These are phyloP conservation scores for Alternaria conjuncta DNA, from an alignment of 2,329 filamentous ascomycete species.

Conservation along the genomic window DNA sequence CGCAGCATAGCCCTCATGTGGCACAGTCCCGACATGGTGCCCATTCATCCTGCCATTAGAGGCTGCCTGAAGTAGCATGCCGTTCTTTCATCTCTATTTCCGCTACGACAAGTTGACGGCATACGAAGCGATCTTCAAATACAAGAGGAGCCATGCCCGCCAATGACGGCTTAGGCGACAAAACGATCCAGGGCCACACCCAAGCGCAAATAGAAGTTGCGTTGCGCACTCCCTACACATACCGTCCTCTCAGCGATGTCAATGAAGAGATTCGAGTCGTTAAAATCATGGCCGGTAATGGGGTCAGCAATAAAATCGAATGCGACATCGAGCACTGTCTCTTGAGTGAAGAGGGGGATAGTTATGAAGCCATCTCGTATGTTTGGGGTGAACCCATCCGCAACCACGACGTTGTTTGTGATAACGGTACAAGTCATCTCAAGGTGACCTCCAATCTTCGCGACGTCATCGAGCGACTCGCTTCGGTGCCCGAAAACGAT, in stretches of 20 bases:
- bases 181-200: fast-evolving
- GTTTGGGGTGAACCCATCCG: background rate
- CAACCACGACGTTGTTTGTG: background rate
- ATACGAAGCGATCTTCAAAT: fast-evolving
- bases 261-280: background rate
- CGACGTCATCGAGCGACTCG: background rate
- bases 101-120: background rate
- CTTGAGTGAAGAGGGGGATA: background rate
- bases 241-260: background rate
- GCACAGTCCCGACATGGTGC: background rate
- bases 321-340: background rate
- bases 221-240: background rate
- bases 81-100: background rate
- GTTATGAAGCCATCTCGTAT: background rate
- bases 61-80: background rate
- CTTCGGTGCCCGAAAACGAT: background rate
- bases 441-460: background rate
- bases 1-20: background rate
- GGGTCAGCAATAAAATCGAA: background rate
- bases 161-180: background rate
- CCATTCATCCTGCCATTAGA: too few relatives aligned
- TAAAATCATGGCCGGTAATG: background rate
- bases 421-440: background rate
- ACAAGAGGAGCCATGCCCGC: background rate
- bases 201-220: background rate